Base-by-base conservation (phyloP, 306 rosid genomes). In the Senna tora region DNA sequence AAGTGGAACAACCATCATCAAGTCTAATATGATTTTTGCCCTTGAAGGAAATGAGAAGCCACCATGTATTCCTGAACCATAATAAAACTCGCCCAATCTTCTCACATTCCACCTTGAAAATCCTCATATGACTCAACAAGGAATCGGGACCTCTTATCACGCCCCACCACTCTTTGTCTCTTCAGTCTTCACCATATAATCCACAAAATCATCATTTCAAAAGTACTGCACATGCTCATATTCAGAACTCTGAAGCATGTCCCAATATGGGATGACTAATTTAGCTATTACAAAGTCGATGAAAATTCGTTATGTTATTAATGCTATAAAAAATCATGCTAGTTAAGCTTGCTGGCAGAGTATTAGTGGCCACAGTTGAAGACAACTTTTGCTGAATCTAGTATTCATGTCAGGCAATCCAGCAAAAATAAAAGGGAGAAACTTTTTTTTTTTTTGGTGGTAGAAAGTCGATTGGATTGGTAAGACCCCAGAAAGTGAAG, bases 361-460 rank as follows among this genome's bases (percentile, higher is more conserved):
- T 60, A 36, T 58, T 50, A 36, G 73, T 25, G 55, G 30, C 39
- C 20, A 5, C 34, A 53, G 63, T 49, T 45, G 74, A 74, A 32
- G 65, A 32, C 71, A 75, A 67, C 65, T 8, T 19, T 28, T 51
- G 63, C 66, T 55, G 83, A 69, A 74, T 74, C 64, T 60, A 28
- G 55, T 62, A 39, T 65, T 61, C 71, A 57, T 51, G 71, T 65
- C 78, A 58, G 81, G 75, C 71, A 57, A 59, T 63, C 15, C 67
- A 67, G 8, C 53, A 49, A 14, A 68, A 49, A 70, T 56, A 71
- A 36, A 47, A n/a, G 47, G 16, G n/a, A 34, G 45, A 75, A 75
- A 4, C 6, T n/a, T 47, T 60, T 36, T 14, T 28, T 36, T 36
- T 65, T 68, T 74, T 60, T 45, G 72, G 61, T 52, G 53, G 9